Conservation (phyloP, 2,329 filamentous ascomycete species). For the Trichophyton rubrum region DNA sequence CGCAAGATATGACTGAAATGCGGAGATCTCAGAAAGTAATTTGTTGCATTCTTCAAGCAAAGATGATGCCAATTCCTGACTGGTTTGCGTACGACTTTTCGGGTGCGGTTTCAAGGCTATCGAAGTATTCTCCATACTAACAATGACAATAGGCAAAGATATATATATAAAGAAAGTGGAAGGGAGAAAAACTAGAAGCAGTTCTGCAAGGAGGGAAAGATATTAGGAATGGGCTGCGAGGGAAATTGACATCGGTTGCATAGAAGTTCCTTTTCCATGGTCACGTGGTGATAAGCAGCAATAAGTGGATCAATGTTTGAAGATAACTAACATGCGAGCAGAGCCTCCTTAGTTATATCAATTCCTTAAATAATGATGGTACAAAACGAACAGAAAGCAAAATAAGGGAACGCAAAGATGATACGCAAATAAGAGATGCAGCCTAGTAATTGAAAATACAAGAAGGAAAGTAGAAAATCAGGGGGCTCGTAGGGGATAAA, state of each 20-base stretch:
- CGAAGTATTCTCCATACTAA: not conserved
- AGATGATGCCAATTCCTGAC: constrained; percentile 18
- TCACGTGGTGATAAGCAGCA: not conserved
- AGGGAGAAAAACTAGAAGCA: not conserved
- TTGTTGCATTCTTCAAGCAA: constrained; percentile 28
- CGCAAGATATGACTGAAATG: constrained; percentile 32
- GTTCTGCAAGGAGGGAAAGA: not conserved
- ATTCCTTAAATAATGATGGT: not conserved
- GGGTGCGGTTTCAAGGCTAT: not conserved
- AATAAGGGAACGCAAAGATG: not conserved
- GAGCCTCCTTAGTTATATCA: not conserved
- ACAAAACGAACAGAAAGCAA: not conserved
- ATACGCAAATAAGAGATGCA: not conserved
- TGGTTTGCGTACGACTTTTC: not conserved
- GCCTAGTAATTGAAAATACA: not conserved
- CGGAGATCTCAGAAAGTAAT: constrained; percentile 35
- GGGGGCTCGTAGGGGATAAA: not conserved
- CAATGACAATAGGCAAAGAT: not conserved
- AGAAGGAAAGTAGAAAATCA: not conserved
- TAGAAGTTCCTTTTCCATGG: not conserved
- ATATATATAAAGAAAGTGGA: too few species aligned
- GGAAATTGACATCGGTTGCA: not conserved
- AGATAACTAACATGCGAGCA: not conserved
- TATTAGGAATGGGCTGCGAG: not conserved
- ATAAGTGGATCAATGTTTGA: too few species aligned